Conservation (phyloP, 305 asterid species). For the Salvia sclarea region DNA sequence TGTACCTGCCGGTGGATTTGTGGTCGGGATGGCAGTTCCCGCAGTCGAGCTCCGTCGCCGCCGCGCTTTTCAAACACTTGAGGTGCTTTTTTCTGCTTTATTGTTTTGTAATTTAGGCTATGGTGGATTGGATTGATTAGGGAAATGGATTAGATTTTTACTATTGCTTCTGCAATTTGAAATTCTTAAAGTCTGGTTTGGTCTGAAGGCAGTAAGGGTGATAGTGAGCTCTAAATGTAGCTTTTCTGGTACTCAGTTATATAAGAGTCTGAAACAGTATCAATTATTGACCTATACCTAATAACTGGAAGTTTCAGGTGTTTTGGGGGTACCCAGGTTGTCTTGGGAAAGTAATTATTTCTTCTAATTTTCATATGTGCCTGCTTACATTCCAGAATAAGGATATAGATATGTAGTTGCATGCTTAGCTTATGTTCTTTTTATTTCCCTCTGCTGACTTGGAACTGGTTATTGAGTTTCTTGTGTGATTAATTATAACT, state of each 20-base stretch:
- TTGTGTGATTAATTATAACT: constrained; percentile 9
- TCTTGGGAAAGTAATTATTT: not conserved
- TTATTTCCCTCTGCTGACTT: not conserved
- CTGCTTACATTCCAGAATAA: constrained; percentile 11
- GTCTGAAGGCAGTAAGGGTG: not conserved
- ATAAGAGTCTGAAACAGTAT: not conserved
- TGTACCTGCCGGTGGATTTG: constrained; percentile 67
- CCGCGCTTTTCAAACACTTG: constrained; percentile 76
- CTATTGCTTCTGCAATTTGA: constrained; percentile 2
- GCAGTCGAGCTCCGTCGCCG: constrained; percentile 55
- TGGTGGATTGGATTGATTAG: constrained; percentile 1
- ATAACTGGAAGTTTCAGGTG: constrained; percentile 9
- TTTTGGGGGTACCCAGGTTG: not conserved
- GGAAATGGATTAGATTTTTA: not conserved
- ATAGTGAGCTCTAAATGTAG: not conserved
- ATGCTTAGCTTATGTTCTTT: constrained; percentile 6
- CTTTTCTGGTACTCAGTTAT: not conserved
- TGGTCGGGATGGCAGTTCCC: constrained; percentile 98
- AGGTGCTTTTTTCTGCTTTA: constrained; percentile 45
- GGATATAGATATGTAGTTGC: not conserved
- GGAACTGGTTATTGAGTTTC: constrained; percentile 19
- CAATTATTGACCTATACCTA: not conserved
- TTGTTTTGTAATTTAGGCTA: constrained; percentile 11
- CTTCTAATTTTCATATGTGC: not conserved
- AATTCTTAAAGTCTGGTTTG: not conserved